These are phyloP conservation scores for Rhynchospora breviuscula DNA, from an alignment of 176 grass and related monocot genomes.

Conservation along the genomic window DNA sequence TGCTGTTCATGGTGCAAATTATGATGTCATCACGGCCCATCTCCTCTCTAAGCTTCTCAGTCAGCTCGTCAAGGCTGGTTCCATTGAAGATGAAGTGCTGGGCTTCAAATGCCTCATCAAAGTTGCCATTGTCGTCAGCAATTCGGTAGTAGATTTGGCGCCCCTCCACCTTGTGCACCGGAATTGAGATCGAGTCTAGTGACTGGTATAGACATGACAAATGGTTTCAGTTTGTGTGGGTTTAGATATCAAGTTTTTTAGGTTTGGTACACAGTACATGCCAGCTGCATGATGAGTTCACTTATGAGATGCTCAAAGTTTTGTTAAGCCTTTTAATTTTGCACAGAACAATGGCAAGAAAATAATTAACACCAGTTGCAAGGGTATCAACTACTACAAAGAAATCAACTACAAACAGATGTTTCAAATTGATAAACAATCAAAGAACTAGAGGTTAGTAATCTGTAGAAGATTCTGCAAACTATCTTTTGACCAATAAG, in stretches of 20 bases:
- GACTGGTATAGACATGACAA: constrained; percentile 33
- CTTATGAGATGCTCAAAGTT: background rate
- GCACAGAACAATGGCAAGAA: background rate
- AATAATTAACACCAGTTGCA: background rate
- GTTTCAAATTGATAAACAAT: background rate
- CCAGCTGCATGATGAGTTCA: background rate
- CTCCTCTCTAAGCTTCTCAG: constrained; percentile 44
- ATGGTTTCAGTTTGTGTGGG: background rate
- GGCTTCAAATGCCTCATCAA: constrained; percentile 19
- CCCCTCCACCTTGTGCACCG: constrained; percentile 59
- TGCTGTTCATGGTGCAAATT: constrained; percentile 45
- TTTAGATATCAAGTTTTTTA: background rate
- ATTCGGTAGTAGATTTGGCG: constrained; percentile 49
- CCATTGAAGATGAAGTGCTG: constrained; percentile 53
- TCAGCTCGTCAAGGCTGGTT: constrained; percentile 48
- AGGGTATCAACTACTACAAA: background rate
- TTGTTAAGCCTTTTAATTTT: background rate
- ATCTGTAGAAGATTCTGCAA: background rate
- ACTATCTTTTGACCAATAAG: background rate
- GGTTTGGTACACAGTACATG: background rate
- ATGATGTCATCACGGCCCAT: constrained; percentile 43
- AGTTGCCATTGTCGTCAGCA: constrained; percentile 41
- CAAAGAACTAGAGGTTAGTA: background rate
- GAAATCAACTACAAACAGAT: background rate
- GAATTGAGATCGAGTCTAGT: constrained; percentile 34